A percentile compares a stretch with the other conserved stretches of the same genome.
These are phyloP conservation scores for Boehmeria nivea DNA, from an alignment of 306 rosid species.

Conservation along the genomic window DNA sequence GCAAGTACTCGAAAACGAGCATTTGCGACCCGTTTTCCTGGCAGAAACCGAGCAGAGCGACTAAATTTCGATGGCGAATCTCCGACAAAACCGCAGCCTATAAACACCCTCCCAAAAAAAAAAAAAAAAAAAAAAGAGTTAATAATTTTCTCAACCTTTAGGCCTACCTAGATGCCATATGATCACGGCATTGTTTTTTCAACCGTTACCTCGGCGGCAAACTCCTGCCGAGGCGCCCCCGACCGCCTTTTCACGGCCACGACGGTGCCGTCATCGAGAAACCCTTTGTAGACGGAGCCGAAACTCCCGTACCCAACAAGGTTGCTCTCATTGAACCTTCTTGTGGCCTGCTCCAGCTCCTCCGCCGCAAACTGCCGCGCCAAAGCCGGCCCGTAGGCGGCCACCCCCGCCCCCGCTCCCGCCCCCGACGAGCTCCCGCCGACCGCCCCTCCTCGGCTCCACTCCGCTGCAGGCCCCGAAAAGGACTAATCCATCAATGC, in stretches of 20 bases:
- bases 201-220: constrained; percentile 31
- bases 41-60: constrained; percentile 40
- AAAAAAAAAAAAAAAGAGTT: not conserved
- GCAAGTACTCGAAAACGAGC: constrained; percentile 39
- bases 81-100: constrained; percentile 36
- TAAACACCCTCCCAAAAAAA: constrained; percentile 2
- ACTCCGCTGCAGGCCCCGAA: constrained; percentile 23
- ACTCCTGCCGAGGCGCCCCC: constrained; percentile 29
- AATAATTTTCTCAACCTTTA: not conserved
- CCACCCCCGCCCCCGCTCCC: constrained; percentile 2
- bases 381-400: constrained; percentile 6
- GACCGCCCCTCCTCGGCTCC: constrained; percentile 20
- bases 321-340: constrained; percentile 31
- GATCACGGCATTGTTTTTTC: too few species aligned
- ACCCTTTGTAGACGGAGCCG: constrained; percentile 42
- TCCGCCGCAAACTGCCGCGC: constrained; percentile 27
- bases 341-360: constrained; percentile 41
- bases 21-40: constrained; percentile 45
- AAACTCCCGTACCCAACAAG: constrained; percentile 44
- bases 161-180: too few species aligned
- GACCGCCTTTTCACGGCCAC: constrained; percentile 43
- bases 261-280: constrained; percentile 39
- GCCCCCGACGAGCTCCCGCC: constrained; percentile 17
- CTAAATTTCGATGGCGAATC: constrained; percentile 41
- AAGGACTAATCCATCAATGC: not conserved